Evolutionary conservation across 306 rosid species (phyloP), one percentile per base, ranked within the genome.

Genomic region (Prinsepia uniflora): DNA sequence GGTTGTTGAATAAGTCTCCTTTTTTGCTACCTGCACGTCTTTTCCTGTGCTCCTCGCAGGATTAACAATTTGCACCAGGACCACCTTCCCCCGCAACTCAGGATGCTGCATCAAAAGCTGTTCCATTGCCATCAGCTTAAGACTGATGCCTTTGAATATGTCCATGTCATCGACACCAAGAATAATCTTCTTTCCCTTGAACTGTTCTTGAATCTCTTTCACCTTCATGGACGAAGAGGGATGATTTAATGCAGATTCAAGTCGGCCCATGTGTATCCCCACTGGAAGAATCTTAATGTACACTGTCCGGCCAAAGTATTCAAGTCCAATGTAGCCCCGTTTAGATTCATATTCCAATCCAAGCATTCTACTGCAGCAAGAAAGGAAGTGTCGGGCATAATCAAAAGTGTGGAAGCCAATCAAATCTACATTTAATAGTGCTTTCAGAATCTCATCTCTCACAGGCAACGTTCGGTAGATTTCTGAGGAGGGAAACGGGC

Each of bases 401-500:
- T 86, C 96, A 58, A 86, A 92, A 20, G 98, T 92, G 63, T 92
- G 96, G 68, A 92, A 92, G 42, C 98, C 96, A 44, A 92, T 79
- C 77, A 90, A 74, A 76, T 92, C 96, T 34, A 82, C 85, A 69
- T 92, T 92, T 7, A 92, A 93, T 73, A 90, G 47, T 45, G 88
- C 86, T 79, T 81, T 86, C 78, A 92, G 67, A 66, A 92, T 88
- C 72, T 92, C 98, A 50, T 85, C 83, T 72, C 98, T 80, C 63
- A 92, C 93, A 3, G 98, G 96, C 11, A 92, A 81, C 39, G 90
- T 84, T 72, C 90, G 75, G 69, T 81, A 92, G 73, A 88, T 82
- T 78, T 92, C 92, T n/a, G 96, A 90, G 53, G 98, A 82, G 50
- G 98, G 98, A 73, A 92, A 92, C 18, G 88, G 90, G 72, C 93